Evolutionary conservation across 345 rosid species (phyloP).

Genomic region (Laguncularia racemosa): DNA sequence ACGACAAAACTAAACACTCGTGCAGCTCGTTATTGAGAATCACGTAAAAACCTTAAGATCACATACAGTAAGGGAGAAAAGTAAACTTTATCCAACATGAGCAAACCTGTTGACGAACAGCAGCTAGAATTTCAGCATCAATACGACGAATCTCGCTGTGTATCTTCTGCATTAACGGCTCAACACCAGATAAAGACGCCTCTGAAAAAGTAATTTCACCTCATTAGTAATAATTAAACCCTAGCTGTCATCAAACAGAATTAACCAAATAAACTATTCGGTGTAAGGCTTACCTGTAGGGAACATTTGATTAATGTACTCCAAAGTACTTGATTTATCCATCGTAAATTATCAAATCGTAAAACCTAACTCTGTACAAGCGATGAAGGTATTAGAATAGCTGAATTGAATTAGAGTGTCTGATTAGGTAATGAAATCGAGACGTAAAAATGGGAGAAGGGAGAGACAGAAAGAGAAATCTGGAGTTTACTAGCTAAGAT

Average conservation of each 20-base stretch:
- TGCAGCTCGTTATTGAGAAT: no score
- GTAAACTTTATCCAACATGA: conserved; percentile 10
- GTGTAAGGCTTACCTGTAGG: conserved; percentile 58
- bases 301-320: conserved; percentile 98
- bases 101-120: conserved; percentile 91
- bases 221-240: neutral
- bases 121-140: conserved; percentile 82
- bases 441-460: no score
- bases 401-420: no score
- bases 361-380: no score
- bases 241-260: neutral
- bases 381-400: no score
- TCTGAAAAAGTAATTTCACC: conserved; percentile 34
- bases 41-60: no score
- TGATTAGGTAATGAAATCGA: no score
- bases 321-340: conserved; percentile 93
- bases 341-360: conserved; percentile 18
- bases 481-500: no score
- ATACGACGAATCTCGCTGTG: conserved; percentile 91
- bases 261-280: neutral
- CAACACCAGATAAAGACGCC: conserved; percentile 94
- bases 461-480: no score
- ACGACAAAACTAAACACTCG: no score
- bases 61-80: neutral
- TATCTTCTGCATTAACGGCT: conserved; percentile 96